Evolutionary conservation across 768 basidiomycete species (phyloP).

Genomic region (Tubosaeta sp.): DNA sequence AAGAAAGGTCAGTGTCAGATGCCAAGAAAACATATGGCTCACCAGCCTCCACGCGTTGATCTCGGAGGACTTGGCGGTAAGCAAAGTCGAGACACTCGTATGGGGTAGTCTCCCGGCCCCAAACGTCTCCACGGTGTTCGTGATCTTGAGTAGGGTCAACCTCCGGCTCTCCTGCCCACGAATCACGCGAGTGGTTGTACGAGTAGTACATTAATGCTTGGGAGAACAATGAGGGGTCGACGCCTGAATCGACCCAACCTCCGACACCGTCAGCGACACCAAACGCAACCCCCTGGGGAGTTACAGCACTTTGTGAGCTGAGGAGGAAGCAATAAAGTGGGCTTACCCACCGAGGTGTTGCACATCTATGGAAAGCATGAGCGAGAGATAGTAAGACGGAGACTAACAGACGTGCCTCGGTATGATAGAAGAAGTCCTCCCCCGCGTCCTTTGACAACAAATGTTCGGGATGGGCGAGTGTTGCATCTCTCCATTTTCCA

Average conservation of each 20-base stretch:
- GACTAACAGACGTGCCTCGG: constrained; percentile 48
- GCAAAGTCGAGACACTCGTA: constrained; percentile 69
- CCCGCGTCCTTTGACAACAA: constrained; percentile 40
- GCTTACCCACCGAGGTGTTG: constrained; percentile 64
- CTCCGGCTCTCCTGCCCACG: constrained; percentile 83
- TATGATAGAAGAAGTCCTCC: constrained; percentile 65
- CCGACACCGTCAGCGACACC: constrained; percentile 93
- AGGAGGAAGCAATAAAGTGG: constrained; percentile 3
- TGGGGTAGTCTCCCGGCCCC: constrained; percentile 67
- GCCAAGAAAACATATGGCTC: constrained; percentile 21
- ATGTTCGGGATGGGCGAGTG: constrained; percentile 44
- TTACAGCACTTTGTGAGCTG: constrained; percentile 16
- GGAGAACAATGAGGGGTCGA: constrained; percentile 87
- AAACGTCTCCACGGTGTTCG: constrained; percentile 57
- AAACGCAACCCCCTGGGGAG: constrained; percentile 63
- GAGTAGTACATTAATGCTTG: constrained; percentile 90
- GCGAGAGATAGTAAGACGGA: background rate
- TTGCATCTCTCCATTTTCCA: constrained; percentile 66
- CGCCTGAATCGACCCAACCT: constrained; percentile 80
- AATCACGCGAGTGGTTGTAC: constrained; percentile 62
- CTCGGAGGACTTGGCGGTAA: constrained; percentile 64
- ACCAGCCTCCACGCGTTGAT: constrained; percentile 57
- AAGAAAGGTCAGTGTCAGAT: background rate
- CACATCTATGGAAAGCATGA: constrained; percentile 53
- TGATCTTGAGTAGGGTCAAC: constrained; percentile 73